Base-by-base conservation (phyloP, 1,284 basidiomycete species). In the Cryptococcus deneoformans region DNA sequence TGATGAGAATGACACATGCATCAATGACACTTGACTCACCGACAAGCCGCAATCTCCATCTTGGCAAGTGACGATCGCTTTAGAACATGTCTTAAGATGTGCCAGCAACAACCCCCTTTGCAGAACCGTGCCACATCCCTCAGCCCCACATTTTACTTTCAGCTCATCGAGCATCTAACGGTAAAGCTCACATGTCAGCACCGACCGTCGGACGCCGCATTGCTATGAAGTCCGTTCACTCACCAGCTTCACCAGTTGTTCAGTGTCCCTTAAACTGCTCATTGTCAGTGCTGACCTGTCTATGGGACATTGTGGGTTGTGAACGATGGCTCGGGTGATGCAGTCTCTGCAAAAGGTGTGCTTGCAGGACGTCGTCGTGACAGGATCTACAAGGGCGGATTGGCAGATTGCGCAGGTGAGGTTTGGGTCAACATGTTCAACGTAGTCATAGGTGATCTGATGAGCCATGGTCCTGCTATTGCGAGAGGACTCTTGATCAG, bases 341-440 rank as follows among this genome's bases (percentile, higher is more conserved):
- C 90, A 92, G 40, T 85, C 85, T 24, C 79, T 79, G 72, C 90
- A 93, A 73, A 92, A 92, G 0, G 89, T 92, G 71, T 93, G 90
- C 57, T 83, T 82, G 69, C 90, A 92, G 10, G 85, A 85, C 29
- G 79, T 62, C 0, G 73, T 83, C 1, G 88, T 86, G 4, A 82
- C 83, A 9, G 90, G 90, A 37, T 90, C 83, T 16, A 85, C 77
- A 67, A 92, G 89, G 2, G 90, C 89, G 48, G 83, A 88, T 85
- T 84, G 85, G 77, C 90, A 92, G 65, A 92, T 90, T 63, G 89
- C 90, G 69, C 90, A 92, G 52, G 87, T 80, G 85, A 75, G 59
- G 53, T 75, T 75, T 6, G 70, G 67, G 55, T 75, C 72, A 12
- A 75, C 57, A 14, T 63, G 59, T 42, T 72, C 68, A 55, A 70